phyloP scores from a whole-genome alignment of 192 early-diverging fungal genomes.

The Chytriomyces sp. region DNA sequence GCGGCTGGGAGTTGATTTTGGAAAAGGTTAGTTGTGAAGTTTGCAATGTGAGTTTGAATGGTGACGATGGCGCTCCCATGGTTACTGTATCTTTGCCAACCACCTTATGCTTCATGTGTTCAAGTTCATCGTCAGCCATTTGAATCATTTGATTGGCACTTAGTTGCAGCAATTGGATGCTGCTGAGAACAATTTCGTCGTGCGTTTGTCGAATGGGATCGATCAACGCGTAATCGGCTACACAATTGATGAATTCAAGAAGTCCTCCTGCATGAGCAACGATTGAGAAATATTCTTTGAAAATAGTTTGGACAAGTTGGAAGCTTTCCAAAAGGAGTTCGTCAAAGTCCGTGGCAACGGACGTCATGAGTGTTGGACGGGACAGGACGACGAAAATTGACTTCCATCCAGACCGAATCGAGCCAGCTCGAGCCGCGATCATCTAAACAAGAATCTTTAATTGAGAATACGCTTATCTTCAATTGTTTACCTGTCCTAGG shows the following conservation, averaged over 20 bases:
- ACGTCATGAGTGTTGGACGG: conserved; percentile 62
- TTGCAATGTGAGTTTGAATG: conserved; percentile 11
- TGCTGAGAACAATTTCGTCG: conserved; percentile 53
- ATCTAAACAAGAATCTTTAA: conserved; percentile 37
- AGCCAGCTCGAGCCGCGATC: conserved; percentile 72
- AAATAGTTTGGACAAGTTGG: conserved; percentile 63
- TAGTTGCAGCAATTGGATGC: conserved; percentile 51
- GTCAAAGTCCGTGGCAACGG: conserved; percentile 61
- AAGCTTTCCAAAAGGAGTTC: conserved; percentile 79
- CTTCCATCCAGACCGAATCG: conserved; percentile 78
- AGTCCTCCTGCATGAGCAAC: conserved; percentile 59
- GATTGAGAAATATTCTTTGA: conserved; percentile 64
- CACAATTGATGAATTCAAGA: conserved; percentile 52
- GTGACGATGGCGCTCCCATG: neutral
- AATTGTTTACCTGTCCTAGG: conserved; percentile 34
- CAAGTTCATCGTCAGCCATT: conserved; percentile 34
- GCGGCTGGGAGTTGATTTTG: conserved; percentile 37
- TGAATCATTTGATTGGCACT: conserved; percentile 47
- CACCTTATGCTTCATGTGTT: conserved; percentile 7
- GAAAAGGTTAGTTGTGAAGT: neutral
- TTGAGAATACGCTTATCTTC: neutral
- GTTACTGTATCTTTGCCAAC: neutral
- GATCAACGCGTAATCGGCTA: conserved; percentile 54
- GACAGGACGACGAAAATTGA: conserved; percentile 58
- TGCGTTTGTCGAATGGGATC: conserved; percentile 25